A percentile compares a stretch with the other conserved stretches of the same genome.
phyloP scores from a whole-genome alignment of 345 rosid species.

The Euphorbia peplus region DNA sequence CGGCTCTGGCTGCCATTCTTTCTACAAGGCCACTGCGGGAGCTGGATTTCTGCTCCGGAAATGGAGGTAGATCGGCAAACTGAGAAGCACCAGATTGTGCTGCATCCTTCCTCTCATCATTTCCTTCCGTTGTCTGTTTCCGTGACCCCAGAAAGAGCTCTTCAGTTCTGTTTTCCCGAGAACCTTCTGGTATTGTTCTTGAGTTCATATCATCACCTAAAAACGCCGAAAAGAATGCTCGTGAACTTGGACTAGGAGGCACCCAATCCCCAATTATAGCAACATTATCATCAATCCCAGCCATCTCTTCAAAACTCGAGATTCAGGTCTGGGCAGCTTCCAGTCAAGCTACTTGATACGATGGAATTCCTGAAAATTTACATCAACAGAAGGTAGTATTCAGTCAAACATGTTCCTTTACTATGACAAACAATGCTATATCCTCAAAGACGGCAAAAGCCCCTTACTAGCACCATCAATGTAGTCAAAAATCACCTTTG shows the following conservation, averaged over 20 bases:
- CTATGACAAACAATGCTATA: not conserved
- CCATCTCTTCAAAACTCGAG: conserved; percentile 40
- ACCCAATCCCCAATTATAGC: conserved; percentile 83
- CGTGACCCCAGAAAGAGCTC: conserved; percentile 34
- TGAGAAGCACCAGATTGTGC: conserved; percentile 26
- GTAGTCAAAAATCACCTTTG: not conserved
- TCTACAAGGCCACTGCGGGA: conserved; percentile 39
- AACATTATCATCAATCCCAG: conserved; percentile 65
- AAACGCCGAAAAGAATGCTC: conserved; percentile 49
- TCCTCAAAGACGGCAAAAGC: not conserved
- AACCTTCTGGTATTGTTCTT: conserved; percentile 37
- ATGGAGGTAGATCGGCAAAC: conserved; percentile 27
- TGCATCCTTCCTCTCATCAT: conserved; percentile 32
- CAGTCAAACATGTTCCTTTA: conserved; percentile 14
- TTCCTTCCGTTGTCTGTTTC: conserved; percentile 27
- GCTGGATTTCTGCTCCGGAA: conserved; percentile 41
- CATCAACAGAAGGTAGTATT: conserved; percentile 13
- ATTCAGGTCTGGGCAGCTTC: conserved; percentile 13
- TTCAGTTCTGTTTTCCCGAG: conserved; percentile 28
- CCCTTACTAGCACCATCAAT: too few species aligned
- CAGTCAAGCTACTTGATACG: conserved; percentile 17
- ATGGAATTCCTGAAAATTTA: conserved; percentile 36
- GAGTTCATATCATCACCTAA: conserved; percentile 47
- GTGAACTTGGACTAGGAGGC: conserved; percentile 66
- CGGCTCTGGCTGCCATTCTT: conserved; percentile 38